phyloP scores from a whole-genome alignment of 306 rosid species.

The Rosa persica region DNA sequence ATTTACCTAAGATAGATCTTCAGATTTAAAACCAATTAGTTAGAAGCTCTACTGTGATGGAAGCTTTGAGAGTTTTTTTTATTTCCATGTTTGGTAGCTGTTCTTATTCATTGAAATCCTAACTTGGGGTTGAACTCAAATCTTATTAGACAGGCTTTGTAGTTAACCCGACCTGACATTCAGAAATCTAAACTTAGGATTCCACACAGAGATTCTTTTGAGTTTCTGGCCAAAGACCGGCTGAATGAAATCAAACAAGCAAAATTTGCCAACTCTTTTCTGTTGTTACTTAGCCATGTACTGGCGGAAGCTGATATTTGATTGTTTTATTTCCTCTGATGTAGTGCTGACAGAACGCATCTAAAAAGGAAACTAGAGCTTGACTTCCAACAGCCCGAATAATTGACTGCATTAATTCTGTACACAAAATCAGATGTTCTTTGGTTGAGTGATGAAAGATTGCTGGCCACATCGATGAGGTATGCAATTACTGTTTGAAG shows the following conservation, averaged over 20 bases:
- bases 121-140: background rate
- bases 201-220: background rate
- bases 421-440: background rate
- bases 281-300: constrained; percentile 1
- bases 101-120: background rate
- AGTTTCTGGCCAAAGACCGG: background rate
- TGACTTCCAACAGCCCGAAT: constrained; percentile 74
- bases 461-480: constrained; percentile 22
- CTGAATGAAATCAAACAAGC: background rate
- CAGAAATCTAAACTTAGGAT: background rate
- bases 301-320: constrained; percentile 1
- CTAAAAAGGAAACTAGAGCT: constrained; percentile 91
- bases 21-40: no score
- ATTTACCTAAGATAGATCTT: no score
- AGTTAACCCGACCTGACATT: background rate
- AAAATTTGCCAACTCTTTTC: constrained; percentile 9
- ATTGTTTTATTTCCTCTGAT: constrained; percentile 28
- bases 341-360: constrained; percentile 93
- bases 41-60: background rate
- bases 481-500: constrained; percentile 21
- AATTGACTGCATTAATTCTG: constrained; percentile 16
- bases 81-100: background rate
- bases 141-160: background rate
- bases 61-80: background rate
- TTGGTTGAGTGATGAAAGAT: constrained; percentile 13